Conservation (phyloP, 371 early-diverging fungal species). For the Capillidium heterosporum region DNA sequence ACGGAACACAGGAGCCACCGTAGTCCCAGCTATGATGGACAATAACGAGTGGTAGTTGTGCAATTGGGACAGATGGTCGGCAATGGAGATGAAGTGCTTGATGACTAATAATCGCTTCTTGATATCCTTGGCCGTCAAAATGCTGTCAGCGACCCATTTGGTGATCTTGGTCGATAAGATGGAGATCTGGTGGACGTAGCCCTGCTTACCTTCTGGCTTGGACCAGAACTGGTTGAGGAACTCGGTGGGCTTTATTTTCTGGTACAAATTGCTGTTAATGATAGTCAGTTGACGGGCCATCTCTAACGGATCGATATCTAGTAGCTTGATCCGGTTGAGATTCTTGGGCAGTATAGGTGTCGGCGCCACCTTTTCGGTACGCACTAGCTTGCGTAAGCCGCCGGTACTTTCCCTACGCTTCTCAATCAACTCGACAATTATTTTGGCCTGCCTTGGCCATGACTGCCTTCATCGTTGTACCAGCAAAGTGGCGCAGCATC, state of each 20-base stretch:
- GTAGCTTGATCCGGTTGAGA: constrained; percentile 37
- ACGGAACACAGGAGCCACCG: constrained; percentile 73
- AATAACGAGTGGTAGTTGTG: constrained; percentile 89
- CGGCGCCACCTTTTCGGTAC: constrained; percentile 34
- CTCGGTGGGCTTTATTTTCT: constrained; percentile 66
- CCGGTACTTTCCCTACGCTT: constrained; percentile 31
- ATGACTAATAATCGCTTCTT: constrained; percentile 53
- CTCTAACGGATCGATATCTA: constrained; percentile 82
- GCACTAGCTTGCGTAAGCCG: constrained; percentile 34
- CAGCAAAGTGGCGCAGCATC: constrained; percentile 55
- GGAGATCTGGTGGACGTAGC: constrained; percentile 57
- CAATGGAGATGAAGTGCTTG: constrained; percentile 68
- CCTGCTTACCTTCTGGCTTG: constrained; percentile 30
- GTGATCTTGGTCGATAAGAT: constrained; percentile 50
- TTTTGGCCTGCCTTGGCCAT: constrained; percentile 48
- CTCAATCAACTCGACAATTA: constrained; percentile 43
- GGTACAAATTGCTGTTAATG: constrained; percentile 60
- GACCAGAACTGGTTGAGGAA: constrained; percentile 82
- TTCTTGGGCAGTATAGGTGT: constrained; percentile 48
- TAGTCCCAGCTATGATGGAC: constrained; percentile 76
- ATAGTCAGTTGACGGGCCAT: constrained; percentile 85
- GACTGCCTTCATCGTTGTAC: constrained; percentile 47
- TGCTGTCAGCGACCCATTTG: constrained; percentile 72
- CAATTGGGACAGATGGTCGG: constrained; percentile 51
- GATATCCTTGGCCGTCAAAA: constrained; percentile 57